Evolutionary conservation across 2,329 filamentous ascomycete genomes (phyloP), one percentile per base, ranked within the genome.

Genomic region (Fusarium sacchari): DNA sequence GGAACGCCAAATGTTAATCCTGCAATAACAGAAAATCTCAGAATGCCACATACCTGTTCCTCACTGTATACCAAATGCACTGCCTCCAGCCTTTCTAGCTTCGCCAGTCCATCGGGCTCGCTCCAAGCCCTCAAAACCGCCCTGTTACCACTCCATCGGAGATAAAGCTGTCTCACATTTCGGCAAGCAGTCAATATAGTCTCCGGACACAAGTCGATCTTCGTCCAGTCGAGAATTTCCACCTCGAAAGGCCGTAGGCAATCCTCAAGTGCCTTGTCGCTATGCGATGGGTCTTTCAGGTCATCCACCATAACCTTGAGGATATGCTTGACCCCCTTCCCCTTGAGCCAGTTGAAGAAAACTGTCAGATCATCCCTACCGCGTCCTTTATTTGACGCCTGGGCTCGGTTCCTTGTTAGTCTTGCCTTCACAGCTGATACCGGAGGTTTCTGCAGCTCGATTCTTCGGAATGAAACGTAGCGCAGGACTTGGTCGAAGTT

Each of bases 121-220:
- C 67, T 68, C 67, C 67, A 71, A 20, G 53, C 67, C 5, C 67
- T 28, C 20, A 70, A n/a, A 6, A 70, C 39, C 9, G 64, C 58
- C 15, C 67, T 70, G 12, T 56, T 70, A 7, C 67, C 67, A 8
- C 67, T 64, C 62, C 62, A 64, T 10, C 49, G n/a, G 0, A 64
- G 26, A 22, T 59, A 44, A 1, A 64, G 44, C 32, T 64, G 56
- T 7, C 50, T 56, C 2, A 55, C 37, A 42, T 28, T 42, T 11
- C 26, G 26, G 5, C 30, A 37, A 9, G 37, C 44, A 24, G 22
- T 24, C 2, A 28, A 7, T 10, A 60, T 60, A 30, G 46, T 37
- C 32, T 50, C 34, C 0, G 67, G 67, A 24, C 67, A 67, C 6
- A 69, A 4, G 13, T 71, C 68, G 0, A 44, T 32, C 6, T 71